Conservation (phyloP, 768 basidiomycete species). For the Phanerochaete carnosa region DNA sequence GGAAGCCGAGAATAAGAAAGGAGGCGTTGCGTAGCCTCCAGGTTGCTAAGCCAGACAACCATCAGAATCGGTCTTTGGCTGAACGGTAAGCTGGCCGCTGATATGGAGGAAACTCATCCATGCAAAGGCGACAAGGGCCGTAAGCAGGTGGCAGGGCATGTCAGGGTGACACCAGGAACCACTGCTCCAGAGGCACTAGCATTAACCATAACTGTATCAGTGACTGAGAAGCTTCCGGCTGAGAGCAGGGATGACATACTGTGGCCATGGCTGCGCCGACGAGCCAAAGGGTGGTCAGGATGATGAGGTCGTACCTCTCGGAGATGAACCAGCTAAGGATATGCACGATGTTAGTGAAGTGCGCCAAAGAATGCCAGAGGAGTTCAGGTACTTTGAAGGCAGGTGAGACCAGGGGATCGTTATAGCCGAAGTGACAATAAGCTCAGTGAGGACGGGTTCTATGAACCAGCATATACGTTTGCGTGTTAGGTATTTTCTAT, state of each 20-base stretch:
- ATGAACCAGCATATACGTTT: not conserved
- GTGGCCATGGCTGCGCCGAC: conserved; percentile 63
- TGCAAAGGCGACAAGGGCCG: conserved; percentile 69
- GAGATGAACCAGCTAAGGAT: conserved; percentile 53
- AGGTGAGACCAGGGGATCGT: conserved; percentile 62
- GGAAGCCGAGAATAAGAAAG: too few species aligned
- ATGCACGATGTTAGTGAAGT: conserved; percentile 6
- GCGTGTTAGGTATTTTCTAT: not conserved
- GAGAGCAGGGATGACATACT: conserved; percentile 42
- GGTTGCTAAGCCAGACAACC: too few species aligned
- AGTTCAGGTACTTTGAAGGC: conserved; percentile 47
- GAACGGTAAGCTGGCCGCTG: conserved; percentile 23
- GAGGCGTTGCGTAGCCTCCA: too few species aligned
- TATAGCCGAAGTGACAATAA: conserved; percentile 59
- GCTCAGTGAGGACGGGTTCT: conserved; percentile 72
- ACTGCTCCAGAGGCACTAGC: conserved; percentile 52
- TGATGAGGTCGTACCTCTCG: conserved; percentile 50
- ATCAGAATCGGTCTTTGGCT: too few species aligned
- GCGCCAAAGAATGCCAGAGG: not conserved
- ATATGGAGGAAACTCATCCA: conserved; percentile 63
- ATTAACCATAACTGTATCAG: conserved; percentile 22
- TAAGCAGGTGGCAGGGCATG: conserved; percentile 60
- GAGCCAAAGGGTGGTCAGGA: conserved; percentile 55
- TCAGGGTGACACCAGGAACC: conserved; percentile 59
- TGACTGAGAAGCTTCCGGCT: not conserved